Conservation (phyloP, 495 filamentous ascomycete genomes). For the Trichoderma asperelloides region DNA sequence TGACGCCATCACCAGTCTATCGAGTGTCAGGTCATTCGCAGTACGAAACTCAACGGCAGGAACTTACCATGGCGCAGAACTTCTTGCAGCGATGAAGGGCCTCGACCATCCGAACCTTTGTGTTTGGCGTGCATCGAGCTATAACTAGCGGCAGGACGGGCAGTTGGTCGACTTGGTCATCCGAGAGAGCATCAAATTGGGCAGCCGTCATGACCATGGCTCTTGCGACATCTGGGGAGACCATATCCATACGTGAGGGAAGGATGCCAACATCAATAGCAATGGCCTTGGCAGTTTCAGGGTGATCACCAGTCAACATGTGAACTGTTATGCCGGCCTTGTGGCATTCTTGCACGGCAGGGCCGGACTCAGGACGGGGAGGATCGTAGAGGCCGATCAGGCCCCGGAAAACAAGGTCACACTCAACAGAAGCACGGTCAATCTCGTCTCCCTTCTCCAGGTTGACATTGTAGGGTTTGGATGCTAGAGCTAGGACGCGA, state of each 20-base stretch:
- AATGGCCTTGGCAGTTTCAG: slow-evolving; percentile 56
- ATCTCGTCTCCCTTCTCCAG: slow-evolving; percentile 30
- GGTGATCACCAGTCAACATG: slow-evolving; percentile 66
- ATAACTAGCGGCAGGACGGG: slow-evolving; percentile 59
- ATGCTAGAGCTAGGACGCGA: slow-evolving; percentile 54
- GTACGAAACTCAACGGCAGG: background rate
- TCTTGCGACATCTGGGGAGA: slow-evolving; percentile 48
- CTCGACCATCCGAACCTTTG: slow-evolving; percentile 64
- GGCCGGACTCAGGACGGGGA: slow-evolving; percentile 38
- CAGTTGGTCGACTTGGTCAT: slow-evolving; percentile 51
- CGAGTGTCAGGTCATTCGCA: background rate
- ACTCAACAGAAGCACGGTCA: slow-evolving; percentile 47
- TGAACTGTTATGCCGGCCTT: slow-evolving; percentile 64
- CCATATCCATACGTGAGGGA: slow-evolving; percentile 39
- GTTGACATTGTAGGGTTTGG: slow-evolving; percentile 28
- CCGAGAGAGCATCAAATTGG: slow-evolving; percentile 52
- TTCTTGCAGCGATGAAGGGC: slow-evolving; percentile 54
- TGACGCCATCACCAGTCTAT: slow-evolving; percentile 64
- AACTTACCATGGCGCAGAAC: slow-evolving; percentile 52
- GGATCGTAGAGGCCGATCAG: slow-evolving; percentile 55
- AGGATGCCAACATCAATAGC: slow-evolving; percentile 60
- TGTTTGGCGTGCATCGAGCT: slow-evolving; percentile 58
- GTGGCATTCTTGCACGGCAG: slow-evolving; percentile 51
- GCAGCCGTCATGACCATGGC: slow-evolving; percentile 58
- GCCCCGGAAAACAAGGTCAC: slow-evolving; percentile 46